Base-by-base conservation (phyloP, 352 stramenopile genomes). In the Globisporangium emineosum region DNA sequence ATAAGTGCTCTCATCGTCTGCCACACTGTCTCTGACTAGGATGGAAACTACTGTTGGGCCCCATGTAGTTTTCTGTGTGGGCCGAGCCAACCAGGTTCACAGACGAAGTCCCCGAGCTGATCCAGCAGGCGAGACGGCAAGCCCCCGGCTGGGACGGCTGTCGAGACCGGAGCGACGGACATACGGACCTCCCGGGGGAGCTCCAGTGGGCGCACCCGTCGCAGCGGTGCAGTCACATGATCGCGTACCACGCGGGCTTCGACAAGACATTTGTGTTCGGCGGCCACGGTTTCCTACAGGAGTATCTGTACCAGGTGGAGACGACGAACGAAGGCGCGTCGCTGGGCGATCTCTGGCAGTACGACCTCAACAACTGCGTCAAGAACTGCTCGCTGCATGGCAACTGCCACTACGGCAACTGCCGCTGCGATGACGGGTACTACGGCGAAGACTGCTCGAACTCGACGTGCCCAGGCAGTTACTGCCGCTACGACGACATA, bases 371-470 rank as follows among this genome's bases (percentile, higher is more conserved):
- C 51, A 85, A 94, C 60, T 99, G 97, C 72, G 69, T 85, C 49
- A 94, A 95, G 65, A 98, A 98, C 75, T 99, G 97, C 69, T 96
- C 80, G 0, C 74, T 92, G 47, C 88, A 98, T 57, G 97, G 97
- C 21, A 69, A 88, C 1, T 99, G 97, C 70, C 78, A 78, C 33
- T 95, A 90, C 64, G 96, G 96, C 8, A 97, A 91, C 58, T 98
- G 95, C 60, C 77, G 83, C n/a, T 99, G 96, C 68, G 63, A 98
- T 64, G 87, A 96, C 57, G 97, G 96, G 15, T 99, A 97, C 71
- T 99, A 98, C 66, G 96, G 97, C n/a, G 66, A 90, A 2, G 97
- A 99, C 70, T 99, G 97, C 71, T 98, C 89, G 10, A 99, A 99
- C 68, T 88, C 84, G 21, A 79, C 91, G 7, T 99, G 96, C 65